phyloP scores from a whole-genome alignment of 2,329 filamentous ascomycete genomes.

The Claviceps arundinis region DNA sequence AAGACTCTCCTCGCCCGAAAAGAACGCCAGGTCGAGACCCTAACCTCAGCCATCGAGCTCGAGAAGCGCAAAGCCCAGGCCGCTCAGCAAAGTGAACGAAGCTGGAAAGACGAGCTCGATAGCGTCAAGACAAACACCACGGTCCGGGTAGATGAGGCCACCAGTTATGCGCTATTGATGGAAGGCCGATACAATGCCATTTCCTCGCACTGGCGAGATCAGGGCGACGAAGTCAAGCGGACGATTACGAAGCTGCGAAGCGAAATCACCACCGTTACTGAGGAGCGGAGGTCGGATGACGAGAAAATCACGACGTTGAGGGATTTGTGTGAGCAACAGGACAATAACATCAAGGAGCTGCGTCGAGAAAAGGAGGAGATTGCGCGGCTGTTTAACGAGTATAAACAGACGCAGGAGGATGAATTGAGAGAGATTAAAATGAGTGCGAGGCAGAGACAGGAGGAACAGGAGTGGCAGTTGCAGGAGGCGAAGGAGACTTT shows the following conservation, averaged over 20 bases:
- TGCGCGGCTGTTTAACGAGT: constrained; percentile 43
- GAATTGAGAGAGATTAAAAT: constrained; percentile 45
- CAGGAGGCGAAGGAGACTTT: constrained; percentile 46
- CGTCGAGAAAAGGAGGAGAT: constrained; percentile 50
- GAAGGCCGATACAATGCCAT: constrained; percentile 58
- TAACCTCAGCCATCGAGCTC: constrained; percentile 49
- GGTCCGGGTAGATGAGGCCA: constrained; percentile 51
- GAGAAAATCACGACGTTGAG: constrained; percentile 50
- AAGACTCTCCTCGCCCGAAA: constrained; percentile 58
- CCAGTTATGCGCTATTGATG: constrained; percentile 50
- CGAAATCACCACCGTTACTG: constrained; percentile 41
- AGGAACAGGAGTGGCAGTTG: constrained; percentile 46
- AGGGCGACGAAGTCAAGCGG: constrained; percentile 47
- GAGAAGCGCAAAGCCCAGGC: constrained; percentile 49
- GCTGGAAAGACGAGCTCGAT: constrained; percentile 51
- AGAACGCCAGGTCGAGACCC: constrained; percentile 59
- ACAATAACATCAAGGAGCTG: constrained; percentile 50
- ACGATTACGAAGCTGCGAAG: constrained; percentile 34
- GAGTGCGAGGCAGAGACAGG: constrained; percentile 42
- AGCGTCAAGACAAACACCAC: constrained; percentile 45
- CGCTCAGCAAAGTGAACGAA: constrained; percentile 46
- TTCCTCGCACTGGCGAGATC: constrained; percentile 52
- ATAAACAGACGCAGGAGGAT: constrained; percentile 52
- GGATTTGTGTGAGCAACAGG: constrained; percentile 60
- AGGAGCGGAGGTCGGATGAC: constrained; percentile 45